Evolutionary conservation across 2,329 filamentous ascomycete genomes (phyloP).

Genomic region (Scedosporium minutisporum): DNA sequence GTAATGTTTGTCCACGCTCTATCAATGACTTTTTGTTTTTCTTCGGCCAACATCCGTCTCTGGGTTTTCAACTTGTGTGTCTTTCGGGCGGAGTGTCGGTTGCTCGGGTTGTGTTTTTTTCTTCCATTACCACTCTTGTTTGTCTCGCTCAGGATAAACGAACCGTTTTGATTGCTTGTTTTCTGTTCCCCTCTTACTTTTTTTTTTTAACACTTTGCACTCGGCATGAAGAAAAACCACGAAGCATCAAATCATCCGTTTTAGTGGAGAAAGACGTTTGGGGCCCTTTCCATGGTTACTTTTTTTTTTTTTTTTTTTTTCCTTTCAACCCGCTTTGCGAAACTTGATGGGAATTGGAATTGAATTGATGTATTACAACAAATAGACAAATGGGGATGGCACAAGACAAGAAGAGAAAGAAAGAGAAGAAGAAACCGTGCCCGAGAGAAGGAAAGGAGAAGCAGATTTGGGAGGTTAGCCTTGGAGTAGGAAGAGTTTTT

Average conservation of each 20-base stretch:
- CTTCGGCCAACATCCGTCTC: background rate
- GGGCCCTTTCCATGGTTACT: conserved; percentile 23
- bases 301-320: conserved; percentile 9
- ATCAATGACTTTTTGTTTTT: background rate
- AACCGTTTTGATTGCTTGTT: background rate
- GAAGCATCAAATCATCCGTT: background rate
- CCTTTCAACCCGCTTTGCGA: background rate
- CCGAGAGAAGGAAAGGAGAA: background rate
- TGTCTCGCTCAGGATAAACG: background rate
- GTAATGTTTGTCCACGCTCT: background rate
- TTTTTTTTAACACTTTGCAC: background rate
- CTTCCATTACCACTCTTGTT: background rate
- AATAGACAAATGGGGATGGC: background rate
- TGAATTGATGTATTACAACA: background rate
- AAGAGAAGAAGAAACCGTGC: background rate
- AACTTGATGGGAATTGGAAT: background rate
- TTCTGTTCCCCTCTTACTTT: background rate
- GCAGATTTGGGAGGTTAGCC: too few species aligned
- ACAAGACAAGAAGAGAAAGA: background rate
- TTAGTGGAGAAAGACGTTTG: background rate
- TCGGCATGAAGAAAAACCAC: background rate
- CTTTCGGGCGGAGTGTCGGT: background rate
- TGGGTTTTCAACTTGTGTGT: background rate
- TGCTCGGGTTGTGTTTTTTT: background rate
- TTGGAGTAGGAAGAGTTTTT: too few species aligned